Conservation (phyloP, 805 yeast genomes). For the Pichia heedii region DNA sequence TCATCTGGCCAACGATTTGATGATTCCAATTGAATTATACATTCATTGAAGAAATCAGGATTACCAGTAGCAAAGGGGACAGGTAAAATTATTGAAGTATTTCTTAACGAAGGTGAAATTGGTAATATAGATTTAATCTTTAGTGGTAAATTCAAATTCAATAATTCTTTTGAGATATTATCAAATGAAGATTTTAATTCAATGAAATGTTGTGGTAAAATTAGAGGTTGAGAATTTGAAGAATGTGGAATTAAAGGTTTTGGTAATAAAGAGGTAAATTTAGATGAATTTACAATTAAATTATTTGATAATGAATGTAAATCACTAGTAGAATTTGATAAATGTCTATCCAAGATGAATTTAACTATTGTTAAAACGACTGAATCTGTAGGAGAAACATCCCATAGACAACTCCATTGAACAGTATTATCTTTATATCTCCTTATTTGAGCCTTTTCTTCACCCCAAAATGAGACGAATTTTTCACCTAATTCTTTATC, state of each 20-base stretch:
- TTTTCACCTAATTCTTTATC: slow-evolving; percentile 48
- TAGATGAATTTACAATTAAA: slow-evolving; percentile 30
- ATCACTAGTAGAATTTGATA: slow-evolving; percentile 22
- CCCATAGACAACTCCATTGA: slow-evolving; percentile 88
- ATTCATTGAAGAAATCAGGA: slow-evolving; percentile 74
- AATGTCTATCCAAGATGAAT: slow-evolving; percentile 56
- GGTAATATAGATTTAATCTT: slow-evolving; percentile 64
- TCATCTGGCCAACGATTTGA: slow-evolving; percentile 97
- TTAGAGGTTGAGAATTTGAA: slow-evolving; percentile 40
- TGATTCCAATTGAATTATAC: slow-evolving; percentile 78
- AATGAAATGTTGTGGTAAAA: slow-evolving; percentile 33
- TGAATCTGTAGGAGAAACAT: slow-evolving; percentile 45
- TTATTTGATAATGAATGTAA: slow-evolving; percentile 30
- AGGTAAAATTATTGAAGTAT: slow-evolving; percentile 69
- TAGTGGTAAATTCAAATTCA: slow-evolving; percentile 53
- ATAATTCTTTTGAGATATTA: slow-evolving; percentile 33
- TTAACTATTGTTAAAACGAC: slow-evolving; percentile 56
- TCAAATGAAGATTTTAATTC: slow-evolving; percentile 43
- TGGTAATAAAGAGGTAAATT: slow-evolving; percentile 47
- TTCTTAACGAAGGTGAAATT: slow-evolving; percentile 64
- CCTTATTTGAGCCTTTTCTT: slow-evolving; percentile 64
- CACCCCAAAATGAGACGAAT: slow-evolving; percentile 87
- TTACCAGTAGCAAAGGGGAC: slow-evolving; percentile 69
- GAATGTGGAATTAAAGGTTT: slow-evolving; percentile 52
- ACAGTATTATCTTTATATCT: slow-evolving; percentile 90